Evolutionary conservation across 352 stramenopile species (phyloP).

Genomic region (Pythium rishiriense): DNA sequence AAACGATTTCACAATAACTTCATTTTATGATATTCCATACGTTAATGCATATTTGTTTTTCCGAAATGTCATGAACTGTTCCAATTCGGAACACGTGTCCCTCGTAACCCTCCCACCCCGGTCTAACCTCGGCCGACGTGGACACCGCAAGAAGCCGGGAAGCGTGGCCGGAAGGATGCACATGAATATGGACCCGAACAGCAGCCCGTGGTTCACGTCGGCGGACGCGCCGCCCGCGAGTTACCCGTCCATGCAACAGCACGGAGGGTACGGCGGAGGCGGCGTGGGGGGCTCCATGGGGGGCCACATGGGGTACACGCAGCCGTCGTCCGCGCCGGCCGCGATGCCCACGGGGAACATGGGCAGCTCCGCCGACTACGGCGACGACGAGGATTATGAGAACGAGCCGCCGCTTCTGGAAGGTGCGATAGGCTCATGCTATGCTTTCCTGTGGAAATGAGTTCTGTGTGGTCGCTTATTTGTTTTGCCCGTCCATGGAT

Average conservation of each 20-base stretch:
- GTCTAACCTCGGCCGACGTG: not conserved
- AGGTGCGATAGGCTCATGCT: constrained; percentile 35
- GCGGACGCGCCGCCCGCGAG: constrained; percentile 30
- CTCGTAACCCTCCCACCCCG: constrained; percentile 1
- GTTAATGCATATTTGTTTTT: not conserved
- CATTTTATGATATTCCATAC: constrained; percentile 1
- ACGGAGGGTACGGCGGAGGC: constrained; percentile 10
- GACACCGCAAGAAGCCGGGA: not conserved
- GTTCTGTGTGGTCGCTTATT: not conserved
- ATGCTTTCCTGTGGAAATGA: too few relatives aligned
- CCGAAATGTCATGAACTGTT: constrained; percentile 2
- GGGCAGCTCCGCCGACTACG: constrained; percentile 10
- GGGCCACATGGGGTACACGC: constrained; percentile 28
- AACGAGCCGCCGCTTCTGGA: constrained; percentile 97
- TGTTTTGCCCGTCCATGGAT: not conserved
- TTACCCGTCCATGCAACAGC: constrained; percentile 36
- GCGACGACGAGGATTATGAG: constrained; percentile 88
- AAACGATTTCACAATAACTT: not conserved
- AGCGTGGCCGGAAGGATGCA: constrained; percentile 51
- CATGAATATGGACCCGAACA: constrained; percentile 82
- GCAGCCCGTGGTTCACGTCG: constrained; percentile 67
- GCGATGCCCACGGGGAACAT: constrained; percentile 21
- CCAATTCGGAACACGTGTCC: constrained; percentile 14
- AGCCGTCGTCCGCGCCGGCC: constrained; percentile 28
- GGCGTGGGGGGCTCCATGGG: constrained; percentile 26